phyloP scores from a whole-genome alignment of 2,329 filamentous ascomycete genomes.

The Cladophialophora immunda region DNA sequence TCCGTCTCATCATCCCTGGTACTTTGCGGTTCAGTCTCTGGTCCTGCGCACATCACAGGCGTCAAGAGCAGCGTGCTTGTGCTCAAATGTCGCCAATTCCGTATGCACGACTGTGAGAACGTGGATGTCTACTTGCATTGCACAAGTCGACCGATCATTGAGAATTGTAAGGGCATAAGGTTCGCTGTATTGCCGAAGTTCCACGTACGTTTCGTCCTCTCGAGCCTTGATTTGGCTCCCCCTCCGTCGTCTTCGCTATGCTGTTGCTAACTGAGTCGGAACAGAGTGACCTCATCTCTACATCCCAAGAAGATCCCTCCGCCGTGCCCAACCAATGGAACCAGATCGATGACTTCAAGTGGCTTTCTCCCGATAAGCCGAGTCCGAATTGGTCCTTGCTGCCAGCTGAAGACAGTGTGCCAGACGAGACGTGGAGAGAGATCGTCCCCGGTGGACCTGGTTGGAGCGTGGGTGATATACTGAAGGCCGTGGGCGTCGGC shows the following conservation, averaged over 20 bases:
- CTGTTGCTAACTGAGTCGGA: not conserved
- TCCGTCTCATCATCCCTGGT: slow-evolving; percentile 75
- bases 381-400: slow-evolving; percentile 89
- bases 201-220: slow-evolving; percentile 23
- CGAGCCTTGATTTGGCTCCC: not conserved
- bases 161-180: slow-evolving; percentile 79
- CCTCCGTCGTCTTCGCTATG: not conserved
- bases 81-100: slow-evolving; percentile 83
- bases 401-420: slow-evolving; percentile 65
- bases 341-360: slow-evolving; percentile 96
- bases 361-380: slow-evolving; percentile 76
- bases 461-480: slow-evolving; percentile 70
- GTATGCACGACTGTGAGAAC: slow-evolving; percentile 86
- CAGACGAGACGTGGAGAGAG: slow-evolving; percentile 72
- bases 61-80: slow-evolving; percentile 75
- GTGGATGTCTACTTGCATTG: slow-evolving; percentile 86
- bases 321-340: slow-evolving; percentile 75
- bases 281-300: slow-evolving; percentile 37
- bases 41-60: slow-evolving; percentile 83
- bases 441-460: slow-evolving; percentile 71
- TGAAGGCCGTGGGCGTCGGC: slow-evolving; percentile 53
- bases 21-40: slow-evolving; percentile 78
- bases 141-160: slow-evolving; percentile 87
- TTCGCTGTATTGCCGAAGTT: slow-evolving; percentile 78
- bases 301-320: slow-evolving; percentile 36